phyloP scores from a whole-genome alignment of 202 grass and related monocot species.

The Cymbopogon flexuosus region DNA sequence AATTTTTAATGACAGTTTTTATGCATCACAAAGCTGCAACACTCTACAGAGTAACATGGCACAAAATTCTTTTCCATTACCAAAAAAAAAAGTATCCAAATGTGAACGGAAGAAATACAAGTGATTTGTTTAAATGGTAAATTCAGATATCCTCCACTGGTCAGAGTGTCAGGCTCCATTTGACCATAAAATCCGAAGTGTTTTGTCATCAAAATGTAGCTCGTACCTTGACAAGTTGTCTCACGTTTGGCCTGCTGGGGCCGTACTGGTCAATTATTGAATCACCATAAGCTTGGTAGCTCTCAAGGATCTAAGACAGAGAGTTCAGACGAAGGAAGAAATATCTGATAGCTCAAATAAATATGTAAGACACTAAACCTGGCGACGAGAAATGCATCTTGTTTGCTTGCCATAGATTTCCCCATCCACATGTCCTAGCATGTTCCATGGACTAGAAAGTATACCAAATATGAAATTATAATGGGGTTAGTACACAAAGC shows the following conservation, averaged over 20 bases:
- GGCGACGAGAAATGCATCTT: slow-evolving; percentile 57
- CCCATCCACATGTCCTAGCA: slow-evolving; percentile 64
- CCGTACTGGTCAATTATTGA: slow-evolving; percentile 77
- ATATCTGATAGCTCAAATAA: slow-evolving; percentile 6
- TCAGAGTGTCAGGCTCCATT: not conserved
- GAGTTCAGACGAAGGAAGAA: slow-evolving; percentile 35
- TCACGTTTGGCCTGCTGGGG: slow-evolving; percentile 63
- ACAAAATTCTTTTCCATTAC: not conserved
- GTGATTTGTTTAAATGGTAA: not conserved
- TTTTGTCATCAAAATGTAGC: not conserved
- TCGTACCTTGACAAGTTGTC: slow-evolving; percentile 89
- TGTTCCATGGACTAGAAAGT: slow-evolving; percentile 75
- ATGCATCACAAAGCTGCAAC: slow-evolving; percentile 6
- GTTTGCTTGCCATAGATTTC: slow-evolving; percentile 62
- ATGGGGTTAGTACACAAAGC: not conserved
- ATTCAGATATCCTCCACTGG: not conserved
- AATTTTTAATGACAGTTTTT: not conserved
- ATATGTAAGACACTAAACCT: slow-evolving; percentile 48
- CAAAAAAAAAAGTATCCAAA: not conserved
- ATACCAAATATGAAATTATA: slow-evolving; percentile 11
- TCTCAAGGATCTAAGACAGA: slow-evolving; percentile 63
- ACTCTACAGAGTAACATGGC: not conserved
- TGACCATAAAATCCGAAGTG: not conserved
- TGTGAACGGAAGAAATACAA: not conserved
- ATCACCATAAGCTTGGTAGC: slow-evolving; percentile 86